phyloP scores from a whole-genome alignment of 2,329 filamentous ascomycete genomes.

The Fusarium pseudocircinatum region DNA sequence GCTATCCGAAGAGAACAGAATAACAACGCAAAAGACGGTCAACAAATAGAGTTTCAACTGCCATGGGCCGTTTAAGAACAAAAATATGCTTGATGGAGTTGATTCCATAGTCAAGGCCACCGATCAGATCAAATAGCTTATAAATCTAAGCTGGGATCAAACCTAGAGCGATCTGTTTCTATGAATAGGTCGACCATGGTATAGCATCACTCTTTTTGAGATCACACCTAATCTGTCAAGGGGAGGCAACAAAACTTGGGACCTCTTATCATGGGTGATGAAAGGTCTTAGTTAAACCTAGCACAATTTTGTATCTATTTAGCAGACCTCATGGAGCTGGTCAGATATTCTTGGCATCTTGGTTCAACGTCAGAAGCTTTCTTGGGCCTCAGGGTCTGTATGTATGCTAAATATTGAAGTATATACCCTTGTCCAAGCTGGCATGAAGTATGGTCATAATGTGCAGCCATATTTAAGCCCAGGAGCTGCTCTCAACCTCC shows the following conservation, averaged over 20 bases:
- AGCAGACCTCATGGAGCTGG: neutral
- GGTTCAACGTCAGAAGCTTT: neutral
- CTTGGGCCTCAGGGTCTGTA: neutral
- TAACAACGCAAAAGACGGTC: constrained; percentile 30
- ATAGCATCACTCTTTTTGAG: neutral
- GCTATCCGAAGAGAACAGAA: neutral
- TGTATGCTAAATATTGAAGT: neutral
- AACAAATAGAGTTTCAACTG: neutral
- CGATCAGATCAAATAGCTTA: neutral
- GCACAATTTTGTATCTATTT: neutral
- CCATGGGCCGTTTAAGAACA: neutral
- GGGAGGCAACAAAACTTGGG: neutral
- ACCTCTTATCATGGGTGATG: neutral
- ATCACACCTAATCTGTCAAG: neutral
- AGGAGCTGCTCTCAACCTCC: neutral
- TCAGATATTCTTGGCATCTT: neutral
- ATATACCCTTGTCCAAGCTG: neutral
- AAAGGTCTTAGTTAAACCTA: neutral
- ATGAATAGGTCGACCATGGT: neutral
- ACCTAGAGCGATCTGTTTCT: neutral
- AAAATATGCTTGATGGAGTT: neutral
- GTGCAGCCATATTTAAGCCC: neutral
- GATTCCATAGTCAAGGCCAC: neutral
- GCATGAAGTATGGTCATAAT: neutral
- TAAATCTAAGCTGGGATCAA: neutral